Conservation (phyloP, 2,329 filamentous ascomycete genomes). For the Alternaria sp. region DNA sequence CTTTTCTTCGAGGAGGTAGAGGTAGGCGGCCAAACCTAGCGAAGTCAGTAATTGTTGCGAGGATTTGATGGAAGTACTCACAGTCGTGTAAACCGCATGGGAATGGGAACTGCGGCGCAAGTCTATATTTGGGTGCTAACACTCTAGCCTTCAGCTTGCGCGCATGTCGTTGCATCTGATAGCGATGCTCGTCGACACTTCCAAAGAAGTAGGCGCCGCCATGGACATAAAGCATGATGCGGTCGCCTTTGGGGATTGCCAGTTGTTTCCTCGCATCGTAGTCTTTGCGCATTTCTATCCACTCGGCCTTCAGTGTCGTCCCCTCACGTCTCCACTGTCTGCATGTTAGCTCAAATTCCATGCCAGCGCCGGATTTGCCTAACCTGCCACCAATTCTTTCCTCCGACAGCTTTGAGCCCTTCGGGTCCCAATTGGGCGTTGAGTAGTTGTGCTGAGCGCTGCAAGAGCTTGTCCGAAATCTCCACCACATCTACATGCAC, state of each 20-base stretch:
- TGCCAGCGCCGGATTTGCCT: background rate
- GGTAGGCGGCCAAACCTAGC: conserved; percentile 74
- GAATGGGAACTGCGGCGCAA: conserved; percentile 94
- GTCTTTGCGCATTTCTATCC: conserved; percentile 94
- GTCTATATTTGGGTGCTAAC: conserved; percentile 82
- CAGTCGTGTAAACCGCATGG: conserved; percentile 93
- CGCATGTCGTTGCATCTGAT: conserved; percentile 95
- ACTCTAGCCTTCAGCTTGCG: conserved; percentile 91
- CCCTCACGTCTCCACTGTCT: conserved; percentile 71
- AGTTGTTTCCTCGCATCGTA: conserved; percentile 74
- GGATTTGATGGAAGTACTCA: conserved; percentile 12
- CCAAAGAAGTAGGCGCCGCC: conserved; percentile 97
- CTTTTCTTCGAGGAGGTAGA: conserved; percentile 74
- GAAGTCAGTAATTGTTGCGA: conserved; percentile 11
- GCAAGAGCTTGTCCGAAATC: conserved; percentile 71
- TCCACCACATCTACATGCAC: conserved; percentile 76
- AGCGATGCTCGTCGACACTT: conserved; percentile 95
- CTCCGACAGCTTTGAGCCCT: conserved; percentile 81
- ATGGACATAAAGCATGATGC: conserved; percentile 93
- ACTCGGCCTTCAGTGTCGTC: conserved; percentile 78
- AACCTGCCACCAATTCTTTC: conserved; percentile 70
- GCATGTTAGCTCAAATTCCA: background rate
- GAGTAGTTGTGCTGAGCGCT: conserved; percentile 70
- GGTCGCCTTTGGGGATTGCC: conserved; percentile 65
- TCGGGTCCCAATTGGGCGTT: conserved; percentile 77